phyloP scores from a whole-genome alignment of 345 rosid species.

The Cardamine resedifolia region DNA sequence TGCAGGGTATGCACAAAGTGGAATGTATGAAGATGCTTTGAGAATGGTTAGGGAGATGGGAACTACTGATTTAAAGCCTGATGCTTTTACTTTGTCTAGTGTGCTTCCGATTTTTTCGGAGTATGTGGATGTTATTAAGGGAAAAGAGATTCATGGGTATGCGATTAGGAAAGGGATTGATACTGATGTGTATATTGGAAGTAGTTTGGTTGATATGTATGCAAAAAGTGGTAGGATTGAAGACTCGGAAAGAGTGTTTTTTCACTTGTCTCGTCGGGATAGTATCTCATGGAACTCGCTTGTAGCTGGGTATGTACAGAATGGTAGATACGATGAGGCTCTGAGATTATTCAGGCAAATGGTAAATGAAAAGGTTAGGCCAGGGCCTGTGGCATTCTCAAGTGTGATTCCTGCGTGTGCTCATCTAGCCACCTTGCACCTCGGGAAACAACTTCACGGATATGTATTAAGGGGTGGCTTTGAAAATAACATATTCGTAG shows the following conservation, averaged over 20 bases:
- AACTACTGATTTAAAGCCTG: slow-evolving; percentile 54
- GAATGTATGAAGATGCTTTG: slow-evolving; percentile 66
- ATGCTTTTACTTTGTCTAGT: slow-evolving; percentile 77
- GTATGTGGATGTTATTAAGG: slow-evolving; percentile 53
- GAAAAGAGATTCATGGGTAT: slow-evolving; percentile 85
- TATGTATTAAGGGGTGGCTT: slow-evolving; percentile 56
- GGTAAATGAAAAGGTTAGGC: slow-evolving; percentile 58
- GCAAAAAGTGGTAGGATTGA: slow-evolving; percentile 61
- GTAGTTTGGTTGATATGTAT: slow-evolving; percentile 84
- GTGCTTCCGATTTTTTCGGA: slow-evolving; percentile 76
- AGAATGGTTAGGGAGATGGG: slow-evolving; percentile 70
- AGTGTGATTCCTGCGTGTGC: slow-evolving; percentile 87
- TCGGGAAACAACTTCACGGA: slow-evolving; percentile 87
- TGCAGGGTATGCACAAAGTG: slow-evolving; percentile 64
- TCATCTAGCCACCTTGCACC: slow-evolving; percentile 58
- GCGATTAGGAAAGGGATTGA: slow-evolving; percentile 60
- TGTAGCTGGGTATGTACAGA: slow-evolving; percentile 74
- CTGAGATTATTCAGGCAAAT: slow-evolving; percentile 58
- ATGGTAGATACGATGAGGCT: slow-evolving; percentile 64
- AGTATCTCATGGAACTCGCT: slow-evolving; percentile 76
- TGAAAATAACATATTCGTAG: slow-evolving; percentile 55
- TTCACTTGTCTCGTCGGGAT: slow-evolving; percentile 48
- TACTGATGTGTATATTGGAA: slow-evolving; percentile 52
- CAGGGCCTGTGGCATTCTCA: slow-evolving; percentile 63
- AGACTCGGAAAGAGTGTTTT: slow-evolving; percentile 54